Evolutionary conservation across 2,329 filamentous ascomycete species (phyloP).

Genomic region (Pestalotiopsis sp.): DNA sequence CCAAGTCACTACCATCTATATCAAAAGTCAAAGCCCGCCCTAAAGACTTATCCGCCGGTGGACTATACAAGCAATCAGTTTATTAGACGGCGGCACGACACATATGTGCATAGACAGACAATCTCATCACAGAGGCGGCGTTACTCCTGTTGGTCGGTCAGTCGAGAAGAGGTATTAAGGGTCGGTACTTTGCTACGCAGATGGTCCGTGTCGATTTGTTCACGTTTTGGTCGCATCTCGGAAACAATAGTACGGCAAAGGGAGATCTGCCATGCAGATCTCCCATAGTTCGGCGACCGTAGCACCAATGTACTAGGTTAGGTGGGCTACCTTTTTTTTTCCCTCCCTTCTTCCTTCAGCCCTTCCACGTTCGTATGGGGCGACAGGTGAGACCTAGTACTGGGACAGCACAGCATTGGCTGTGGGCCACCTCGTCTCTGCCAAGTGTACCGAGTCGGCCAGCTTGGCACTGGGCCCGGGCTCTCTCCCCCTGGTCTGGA

Average conservation of each 20-base stretch:
- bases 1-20: too few species aligned
- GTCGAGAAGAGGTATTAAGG: neutral
- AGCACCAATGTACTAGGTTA: neutral
- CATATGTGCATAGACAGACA: too few species aligned
- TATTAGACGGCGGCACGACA: too few species aligned
- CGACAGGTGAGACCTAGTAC: neutral
- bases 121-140: too few species aligned
- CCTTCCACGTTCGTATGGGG: neutral
- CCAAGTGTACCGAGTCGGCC: neutral
- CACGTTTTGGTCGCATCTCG: conserved; percentile 5
- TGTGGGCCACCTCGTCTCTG: neutral
- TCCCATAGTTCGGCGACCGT: conserved; percentile 11
- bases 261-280: conserved; percentile 9
- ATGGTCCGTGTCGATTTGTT: neutral
- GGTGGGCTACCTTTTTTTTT: neutral
- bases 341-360: neutral
- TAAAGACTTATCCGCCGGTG: too few species aligned
- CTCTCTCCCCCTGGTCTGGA: too few species aligned
- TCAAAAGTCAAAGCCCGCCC: too few species aligned
- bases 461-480: neutral
- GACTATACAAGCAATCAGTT: too few species aligned
- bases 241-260: conserved; percentile 7
- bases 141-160: too few species aligned
- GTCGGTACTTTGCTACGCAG: neutral
- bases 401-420: neutral